A percentile compares a stretch with the other conserved stretches of the same genome.
These are phyloP conservation scores for Hypomyces perniciosus DNA, from an alignment of 2,329 filamentous ascomycete species.

Conservation along the genomic window DNA sequence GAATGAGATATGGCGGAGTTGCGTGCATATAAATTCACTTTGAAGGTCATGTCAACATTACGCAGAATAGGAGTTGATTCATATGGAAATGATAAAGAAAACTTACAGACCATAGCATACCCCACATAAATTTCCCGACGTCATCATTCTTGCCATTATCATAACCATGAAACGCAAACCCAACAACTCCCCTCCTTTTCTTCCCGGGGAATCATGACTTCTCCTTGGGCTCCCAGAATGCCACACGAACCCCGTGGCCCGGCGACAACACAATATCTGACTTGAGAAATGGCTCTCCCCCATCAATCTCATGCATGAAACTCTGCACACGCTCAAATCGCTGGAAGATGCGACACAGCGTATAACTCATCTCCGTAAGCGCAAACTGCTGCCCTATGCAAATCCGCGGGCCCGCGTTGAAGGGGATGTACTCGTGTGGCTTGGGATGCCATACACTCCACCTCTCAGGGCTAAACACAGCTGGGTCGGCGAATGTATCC, in stretches of 20 bases:
- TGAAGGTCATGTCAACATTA: too few relatives aligned
- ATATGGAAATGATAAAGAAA: too few relatives aligned
- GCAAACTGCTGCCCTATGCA: conserved; percentile 78
- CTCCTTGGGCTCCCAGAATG: conserved; percentile 44
- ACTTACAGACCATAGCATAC: too few relatives aligned
- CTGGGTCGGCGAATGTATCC: conserved; percentile 38
- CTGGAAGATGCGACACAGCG: conserved; percentile 67
- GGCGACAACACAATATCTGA: conserved; percentile 56
- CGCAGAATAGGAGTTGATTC: too few relatives aligned
- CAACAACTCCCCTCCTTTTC: too few relatives aligned
- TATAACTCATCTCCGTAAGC: conserved; percentile 68
- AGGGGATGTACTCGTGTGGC: conserved; percentile 67
- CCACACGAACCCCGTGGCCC: conserved; percentile 51
- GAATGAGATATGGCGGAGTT: too few relatives aligned
- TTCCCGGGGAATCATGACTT: not conserved
- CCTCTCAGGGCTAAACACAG: conserved; percentile 57
- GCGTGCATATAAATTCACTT: too few relatives aligned
- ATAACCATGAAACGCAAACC: too few relatives aligned
- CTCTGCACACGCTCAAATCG: conserved; percentile 58
- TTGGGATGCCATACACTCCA: conserved; percentile 58
- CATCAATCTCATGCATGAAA: conserved; percentile 49
- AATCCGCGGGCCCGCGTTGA: conserved; percentile 67
- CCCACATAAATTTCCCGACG: too few relatives aligned
- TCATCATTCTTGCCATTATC: too few relatives aligned
- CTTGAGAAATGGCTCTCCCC: conserved; percentile 48